Evolutionary conservation across 176 grass and related monocot species (phyloP).

Genomic region (Zea luxurians): DNA sequence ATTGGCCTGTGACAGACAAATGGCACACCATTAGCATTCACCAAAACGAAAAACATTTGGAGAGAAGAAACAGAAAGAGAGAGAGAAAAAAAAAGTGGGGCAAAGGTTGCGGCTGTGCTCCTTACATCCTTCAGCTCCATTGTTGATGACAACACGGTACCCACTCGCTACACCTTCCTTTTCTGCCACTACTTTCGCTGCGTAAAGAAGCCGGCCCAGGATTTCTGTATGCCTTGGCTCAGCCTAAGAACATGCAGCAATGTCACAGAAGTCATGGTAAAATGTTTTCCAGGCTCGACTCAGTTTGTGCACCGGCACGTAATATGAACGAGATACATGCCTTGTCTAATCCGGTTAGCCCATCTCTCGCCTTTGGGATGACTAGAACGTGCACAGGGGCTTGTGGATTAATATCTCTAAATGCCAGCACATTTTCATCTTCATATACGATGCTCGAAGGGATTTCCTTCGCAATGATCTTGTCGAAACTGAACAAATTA

Average conservation of each 20-base stretch:
- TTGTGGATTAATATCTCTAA: slow-evolving; percentile 87
- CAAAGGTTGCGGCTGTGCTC: background rate
- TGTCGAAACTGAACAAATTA: slow-evolving; percentile 71
- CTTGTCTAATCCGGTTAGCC: slow-evolving; percentile 76
- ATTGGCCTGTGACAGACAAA: slow-evolving; percentile 61
- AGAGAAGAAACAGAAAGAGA: background rate
- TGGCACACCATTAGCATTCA: background rate
- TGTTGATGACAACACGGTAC: slow-evolving; percentile 84
- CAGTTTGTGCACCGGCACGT: background rate
- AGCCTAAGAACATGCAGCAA: slow-evolving; percentile 45
- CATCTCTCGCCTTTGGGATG: slow-evolving; percentile 80
- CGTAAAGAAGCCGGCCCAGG: slow-evolving; percentile 80
- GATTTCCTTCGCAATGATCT: slow-evolving; percentile 95
- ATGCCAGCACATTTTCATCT: slow-evolving; percentile 91
- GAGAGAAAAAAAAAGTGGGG: background rate
- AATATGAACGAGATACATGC: slow-evolving; percentile 15
- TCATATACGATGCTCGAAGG: slow-evolving; percentile 74
- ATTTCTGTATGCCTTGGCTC: slow-evolving; percentile 75
- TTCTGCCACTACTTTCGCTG: slow-evolving; percentile 74
- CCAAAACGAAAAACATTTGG: background rate
- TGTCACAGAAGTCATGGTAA: background rate
- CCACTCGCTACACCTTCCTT: slow-evolving; percentile 82
- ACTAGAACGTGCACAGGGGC: slow-evolving; percentile 85
- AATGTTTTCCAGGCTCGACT: background rate
- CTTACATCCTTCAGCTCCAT: slow-evolving; percentile 84